A percentile compares a stretch with the other conserved stretches of the same genome.
phyloP scores from a whole-genome alignment of 1,139 yeast genomes.

The Lizanozyma gosingica region DNA sequence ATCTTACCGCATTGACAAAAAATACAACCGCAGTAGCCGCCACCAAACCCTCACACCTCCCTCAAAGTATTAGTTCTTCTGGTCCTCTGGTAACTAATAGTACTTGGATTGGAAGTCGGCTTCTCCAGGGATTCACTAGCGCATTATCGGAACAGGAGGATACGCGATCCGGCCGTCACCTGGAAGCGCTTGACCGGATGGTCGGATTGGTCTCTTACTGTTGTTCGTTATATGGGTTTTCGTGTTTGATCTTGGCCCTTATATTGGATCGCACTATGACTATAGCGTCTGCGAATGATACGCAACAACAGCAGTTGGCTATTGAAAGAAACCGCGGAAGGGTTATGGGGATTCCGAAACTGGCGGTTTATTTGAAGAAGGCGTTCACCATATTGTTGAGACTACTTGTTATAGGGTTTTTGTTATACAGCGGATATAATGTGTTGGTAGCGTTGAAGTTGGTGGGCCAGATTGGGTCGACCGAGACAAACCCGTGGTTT shows the following conservation, averaged over 20 bases:
- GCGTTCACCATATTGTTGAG: slow-evolving; percentile 24
- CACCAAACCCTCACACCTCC: no score
- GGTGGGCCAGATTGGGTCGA: slow-evolving; percentile 8
- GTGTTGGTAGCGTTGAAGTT: slow-evolving; percentile 31
- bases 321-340: slow-evolving; percentile 6
- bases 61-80: neutral
- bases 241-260: slow-evolving; percentile 57
- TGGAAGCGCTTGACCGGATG: slow-evolving; percentile 1
- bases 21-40: no score
- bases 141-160: slow-evolving; percentile 18
- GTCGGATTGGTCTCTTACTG: slow-evolving; percentile 20
- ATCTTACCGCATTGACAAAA: no score
- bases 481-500: slow-evolving; percentile 4
- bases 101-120: slow-evolving; percentile 6
- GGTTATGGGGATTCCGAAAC: slow-evolving; percentile 8
- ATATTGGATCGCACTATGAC: slow-evolving; percentile 56
- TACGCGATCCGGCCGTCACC: slow-evolving; percentile 7
- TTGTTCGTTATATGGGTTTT: slow-evolving; percentile 27
- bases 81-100: neutral
- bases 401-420: slow-evolving; percentile 23
- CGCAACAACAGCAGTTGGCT: slow-evolving; percentile 13
- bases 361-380: slow-evolving; percentile 13
- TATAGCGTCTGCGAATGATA: slow-evolving; percentile 52
- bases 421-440: slow-evolving; percentile 23
- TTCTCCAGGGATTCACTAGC: slow-evolving; percentile 12